A percentile compares a stretch with the other conserved stretches of the same genome.
Evolutionary conservation across 2,329 filamentous ascomycete species (phyloP).

Genomic region (Ramichloridium luteum): DNA sequence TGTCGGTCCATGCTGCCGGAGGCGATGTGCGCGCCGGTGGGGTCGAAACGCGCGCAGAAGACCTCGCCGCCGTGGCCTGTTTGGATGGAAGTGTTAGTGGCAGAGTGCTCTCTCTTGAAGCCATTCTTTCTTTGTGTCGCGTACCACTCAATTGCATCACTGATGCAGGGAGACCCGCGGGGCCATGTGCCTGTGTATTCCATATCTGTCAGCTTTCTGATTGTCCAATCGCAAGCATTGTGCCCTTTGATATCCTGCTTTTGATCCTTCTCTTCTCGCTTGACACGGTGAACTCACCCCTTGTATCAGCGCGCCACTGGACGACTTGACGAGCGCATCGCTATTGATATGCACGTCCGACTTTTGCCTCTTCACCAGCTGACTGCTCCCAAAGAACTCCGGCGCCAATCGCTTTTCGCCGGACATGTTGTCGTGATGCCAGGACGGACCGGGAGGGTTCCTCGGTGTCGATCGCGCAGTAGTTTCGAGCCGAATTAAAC

Average conservation of each 20-base stretch:
- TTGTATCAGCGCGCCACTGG: constrained; percentile 54
- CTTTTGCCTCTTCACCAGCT: constrained; percentile 85
- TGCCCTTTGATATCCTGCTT: constrained; percentile 12
- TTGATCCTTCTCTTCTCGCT: constrained; percentile 11
- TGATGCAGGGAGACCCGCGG: constrained; percentile 73
- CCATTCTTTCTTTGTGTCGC: constrained; percentile 7
- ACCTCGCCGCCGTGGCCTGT: constrained; percentile 64
- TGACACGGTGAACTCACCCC: constrained; percentile 42
- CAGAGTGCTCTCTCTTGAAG: no score
- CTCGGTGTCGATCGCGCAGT: no score
- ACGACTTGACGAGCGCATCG: constrained; percentile 46
- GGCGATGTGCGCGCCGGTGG: constrained; percentile 75
- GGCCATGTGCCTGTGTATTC: constrained; percentile 53
- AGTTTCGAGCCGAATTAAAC: no score
- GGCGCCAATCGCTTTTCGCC: constrained; percentile 86
- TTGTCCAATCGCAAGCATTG: no score
- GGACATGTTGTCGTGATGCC: constrained; percentile 49
- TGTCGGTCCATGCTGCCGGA: constrained; percentile 92
- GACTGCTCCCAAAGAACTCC: constrained; percentile 64
- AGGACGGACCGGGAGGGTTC: no score
- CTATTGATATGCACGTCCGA: constrained; percentile 44
- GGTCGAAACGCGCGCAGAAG: constrained; percentile 82
- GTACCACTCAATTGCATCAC: constrained; percentile 85
- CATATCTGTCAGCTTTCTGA: constrained; percentile 18
- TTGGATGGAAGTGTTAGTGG: not conserved